Percentiles rank a stretch among this genome's conserved stretches.
phyloP scores from a whole-genome alignment of 768 basidiomycete genomes.

The Collybia mongolica region DNA sequence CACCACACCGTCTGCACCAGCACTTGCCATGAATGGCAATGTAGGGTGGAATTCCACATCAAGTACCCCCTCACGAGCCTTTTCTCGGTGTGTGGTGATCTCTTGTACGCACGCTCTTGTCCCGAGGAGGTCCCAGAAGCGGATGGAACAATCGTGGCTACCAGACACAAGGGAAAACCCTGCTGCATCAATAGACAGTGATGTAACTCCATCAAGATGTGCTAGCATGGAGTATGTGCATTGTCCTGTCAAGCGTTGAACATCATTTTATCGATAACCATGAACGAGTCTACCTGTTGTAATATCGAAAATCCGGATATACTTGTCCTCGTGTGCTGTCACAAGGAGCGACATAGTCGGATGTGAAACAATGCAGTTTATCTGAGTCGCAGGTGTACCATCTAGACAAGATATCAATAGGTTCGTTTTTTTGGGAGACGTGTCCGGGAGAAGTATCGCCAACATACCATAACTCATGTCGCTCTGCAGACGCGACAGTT shows the following conservation, averaged over 20 bases:
- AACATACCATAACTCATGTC: conserved; percentile 57
- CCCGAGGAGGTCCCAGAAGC: conserved; percentile 92
- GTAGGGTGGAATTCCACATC: conserved; percentile 84
- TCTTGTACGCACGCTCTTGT: conserved; percentile 85
- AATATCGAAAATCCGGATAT: conserved; percentile 87
- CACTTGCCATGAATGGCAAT: conserved; percentile 86
- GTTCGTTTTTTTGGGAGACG: not conserved
- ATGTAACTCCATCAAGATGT: conserved; percentile 91
- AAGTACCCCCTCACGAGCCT: conserved; percentile 87
- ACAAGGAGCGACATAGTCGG: conserved; percentile 87
- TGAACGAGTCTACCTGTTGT: conserved; percentile 53
- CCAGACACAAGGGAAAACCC: conserved; percentile 88
- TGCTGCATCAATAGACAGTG: conserved; percentile 83
- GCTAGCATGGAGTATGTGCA: conserved; percentile 89
- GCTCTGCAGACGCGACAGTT: conserved; percentile 59
- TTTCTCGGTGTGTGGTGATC: conserved; percentile 84
- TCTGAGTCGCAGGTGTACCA: conserved; percentile 72
- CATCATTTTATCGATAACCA: not conserved
- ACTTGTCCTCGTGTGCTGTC: conserved; percentile 92
- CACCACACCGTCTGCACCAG: conserved; percentile 94
- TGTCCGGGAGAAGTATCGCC: not conserved
- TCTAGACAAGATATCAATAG: conserved; percentile 40
- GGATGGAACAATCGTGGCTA: conserved; percentile 90
- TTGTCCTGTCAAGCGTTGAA: conserved; percentile 50
- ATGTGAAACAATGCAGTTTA: conserved; percentile 86